Conservation (phyloP, 2,329 filamentous ascomycete genomes). For the Cryphonectria parasitica region DNA sequence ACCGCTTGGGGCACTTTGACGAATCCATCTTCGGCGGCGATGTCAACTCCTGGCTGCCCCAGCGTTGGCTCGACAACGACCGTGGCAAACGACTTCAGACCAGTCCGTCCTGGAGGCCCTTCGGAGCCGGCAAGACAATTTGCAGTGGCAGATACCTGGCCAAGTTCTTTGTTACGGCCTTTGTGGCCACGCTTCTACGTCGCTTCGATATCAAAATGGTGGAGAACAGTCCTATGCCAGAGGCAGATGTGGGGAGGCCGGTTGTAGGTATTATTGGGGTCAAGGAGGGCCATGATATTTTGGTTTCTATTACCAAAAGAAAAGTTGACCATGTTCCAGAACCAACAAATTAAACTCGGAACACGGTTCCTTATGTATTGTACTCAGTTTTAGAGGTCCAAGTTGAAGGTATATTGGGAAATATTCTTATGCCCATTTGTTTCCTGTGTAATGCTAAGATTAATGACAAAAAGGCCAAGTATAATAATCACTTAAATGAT, state of each 20-base stretch:
- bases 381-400: too few species aligned
- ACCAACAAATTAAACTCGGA: too few species aligned
- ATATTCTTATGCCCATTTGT: too few species aligned
- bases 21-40: conserved; percentile 29
- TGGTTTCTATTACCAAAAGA: too few species aligned
- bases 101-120: conserved; percentile 33
- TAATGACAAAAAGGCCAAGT: too few species aligned
- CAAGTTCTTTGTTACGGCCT: conserved; percentile 20
- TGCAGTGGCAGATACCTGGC: conserved; percentile 36
- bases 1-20: conserved; percentile 37
- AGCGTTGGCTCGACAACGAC: background rate
- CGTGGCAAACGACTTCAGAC: conserved; percentile 22
- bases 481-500: too few species aligned
- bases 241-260: conserved; percentile 3
- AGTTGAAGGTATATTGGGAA: too few species aligned
- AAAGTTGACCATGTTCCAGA: too few species aligned
- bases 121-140: conserved; percentile 37
- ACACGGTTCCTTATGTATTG: too few species aligned
- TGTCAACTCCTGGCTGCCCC: background rate
- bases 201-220: conserved; percentile 38
- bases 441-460: too few species aligned
- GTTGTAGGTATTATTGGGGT: conserved; percentile 5
- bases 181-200: conserved; percentile 34
- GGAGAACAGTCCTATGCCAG: conserved; percentile 46
- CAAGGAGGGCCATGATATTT: conserved; percentile 1